These are phyloP conservation scores for Bipolaris bicolor DNA, from an alignment of 2,329 filamentous ascomycete genomes.

Conservation along the genomic window DNA sequence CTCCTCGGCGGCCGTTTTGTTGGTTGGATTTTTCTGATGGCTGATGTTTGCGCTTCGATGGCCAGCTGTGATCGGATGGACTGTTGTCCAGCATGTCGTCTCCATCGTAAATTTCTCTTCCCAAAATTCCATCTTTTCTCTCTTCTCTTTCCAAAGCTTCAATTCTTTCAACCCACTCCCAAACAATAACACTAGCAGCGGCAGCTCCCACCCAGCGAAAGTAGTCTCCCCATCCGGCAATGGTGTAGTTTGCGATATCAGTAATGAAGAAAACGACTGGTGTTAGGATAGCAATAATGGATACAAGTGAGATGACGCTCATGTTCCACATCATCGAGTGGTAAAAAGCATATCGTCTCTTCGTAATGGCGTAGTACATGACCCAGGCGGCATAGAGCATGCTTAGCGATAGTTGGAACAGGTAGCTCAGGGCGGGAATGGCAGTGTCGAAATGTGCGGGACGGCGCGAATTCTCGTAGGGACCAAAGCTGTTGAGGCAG, in stretches of 20 bases:
- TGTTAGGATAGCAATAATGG: slow-evolving; percentile 80
- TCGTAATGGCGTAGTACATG: slow-evolving; percentile 90
- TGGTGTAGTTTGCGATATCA: slow-evolving; percentile 83
- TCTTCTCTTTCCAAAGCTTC: slow-evolving; percentile 91
- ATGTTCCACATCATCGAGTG: slow-evolving; percentile 92
- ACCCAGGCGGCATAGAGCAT: slow-evolving; percentile 93
- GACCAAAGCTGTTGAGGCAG: slow-evolving; percentile 83
- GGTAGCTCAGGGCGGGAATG: slow-evolving; percentile 86
- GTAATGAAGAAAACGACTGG: slow-evolving; percentile 93
- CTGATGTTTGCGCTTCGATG: slow-evolving; percentile 48
- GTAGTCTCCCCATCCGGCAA: slow-evolving; percentile 93
- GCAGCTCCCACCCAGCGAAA: slow-evolving; percentile 96
- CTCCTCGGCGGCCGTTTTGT: slow-evolving; percentile 31
- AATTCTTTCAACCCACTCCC: slow-evolving; percentile 97
- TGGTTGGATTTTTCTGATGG: slow-evolving; percentile 42
- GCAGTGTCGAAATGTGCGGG: slow-evolving; percentile 84
- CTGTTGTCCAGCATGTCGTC: slow-evolving; percentile 85
- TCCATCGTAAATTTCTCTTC: slow-evolving; percentile 89
- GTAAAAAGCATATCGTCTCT: slow-evolving; percentile 88
- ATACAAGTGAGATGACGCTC: slow-evolving; percentile 77
- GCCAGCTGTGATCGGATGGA: slow-evolving; percentile 61
- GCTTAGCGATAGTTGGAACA: slow-evolving; percentile 86
- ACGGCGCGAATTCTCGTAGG: slow-evolving; percentile 60
- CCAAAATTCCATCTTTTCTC: slow-evolving; percentile 90
- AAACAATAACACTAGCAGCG: slow-evolving; percentile 93